phyloP scores from a whole-genome alignment of 768 basidiomycete species.

The Pulveroboletus frians region DNA sequence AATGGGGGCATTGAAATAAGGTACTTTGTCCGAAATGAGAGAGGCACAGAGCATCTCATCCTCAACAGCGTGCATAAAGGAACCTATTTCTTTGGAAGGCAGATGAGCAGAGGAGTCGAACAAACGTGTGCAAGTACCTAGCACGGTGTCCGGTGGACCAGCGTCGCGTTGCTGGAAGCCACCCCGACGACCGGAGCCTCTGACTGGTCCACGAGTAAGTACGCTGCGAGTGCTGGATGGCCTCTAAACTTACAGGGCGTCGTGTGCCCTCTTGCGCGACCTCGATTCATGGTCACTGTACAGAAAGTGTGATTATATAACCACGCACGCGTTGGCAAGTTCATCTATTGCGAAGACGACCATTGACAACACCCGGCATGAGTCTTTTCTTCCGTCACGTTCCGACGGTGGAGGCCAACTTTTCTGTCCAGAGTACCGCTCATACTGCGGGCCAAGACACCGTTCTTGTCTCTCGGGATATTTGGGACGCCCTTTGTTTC shows the following conservation, averaged over 20 bases:
- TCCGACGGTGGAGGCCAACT: constrained; percentile 24
- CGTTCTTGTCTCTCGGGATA: constrained; percentile 28
- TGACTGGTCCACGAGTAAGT: constrained; percentile 33
- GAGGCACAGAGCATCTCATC: constrained; percentile 97
- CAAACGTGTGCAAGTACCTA: constrained; percentile 41
- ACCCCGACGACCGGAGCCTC: constrained; percentile 51
- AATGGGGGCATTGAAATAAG: constrained; percentile 98
- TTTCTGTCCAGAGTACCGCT: constrained; percentile 17
- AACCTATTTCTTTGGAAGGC: constrained; percentile 70
- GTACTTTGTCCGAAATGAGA: constrained; percentile 81
- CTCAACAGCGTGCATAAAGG: constrained; percentile 93
- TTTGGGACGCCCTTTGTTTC: constrained; percentile 30
- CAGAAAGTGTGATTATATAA: constrained; percentile 21
- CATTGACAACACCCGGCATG: constrained; percentile 18
- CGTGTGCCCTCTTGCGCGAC: constrained; percentile 48
- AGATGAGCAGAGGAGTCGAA: constrained; percentile 3
- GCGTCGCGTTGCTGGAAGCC: constrained; percentile 66
- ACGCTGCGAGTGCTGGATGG: neutral
- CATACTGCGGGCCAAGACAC: constrained; percentile 17
- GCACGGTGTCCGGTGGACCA: constrained; percentile 75
- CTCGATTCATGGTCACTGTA: constrained; percentile 43
- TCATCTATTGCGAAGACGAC: no score
- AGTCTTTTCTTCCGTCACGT: constrained; percentile 34
- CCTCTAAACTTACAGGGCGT: constrained; percentile 28
- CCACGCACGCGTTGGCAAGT: neutral